phyloP scores from a whole-genome alignment of 1,139 yeast species.

The Komagataea norvegica region DNA sequence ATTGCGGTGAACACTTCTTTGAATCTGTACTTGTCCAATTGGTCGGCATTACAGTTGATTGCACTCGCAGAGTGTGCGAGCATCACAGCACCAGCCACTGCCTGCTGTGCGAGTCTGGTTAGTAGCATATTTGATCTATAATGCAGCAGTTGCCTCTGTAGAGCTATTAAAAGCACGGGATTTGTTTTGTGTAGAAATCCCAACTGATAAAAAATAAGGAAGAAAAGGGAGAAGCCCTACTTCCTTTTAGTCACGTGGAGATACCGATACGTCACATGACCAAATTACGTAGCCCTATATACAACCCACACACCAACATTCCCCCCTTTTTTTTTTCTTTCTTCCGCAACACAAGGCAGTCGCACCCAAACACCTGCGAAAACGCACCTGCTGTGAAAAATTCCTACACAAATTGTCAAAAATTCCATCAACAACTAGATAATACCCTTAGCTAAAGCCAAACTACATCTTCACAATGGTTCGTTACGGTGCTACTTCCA shows the following conservation, averaged over 20 bases:
- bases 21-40: conserved; percentile 17
- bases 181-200: neutral
- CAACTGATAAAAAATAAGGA: neutral
- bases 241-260: too few relatives aligned
- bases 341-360: too few relatives aligned
- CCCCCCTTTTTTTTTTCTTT: too few relatives aligned
- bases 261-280: too few relatives aligned
- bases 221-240: neutral
- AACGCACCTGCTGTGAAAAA: conserved; percentile 11
- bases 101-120: too few relatives aligned
- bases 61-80: neutral
- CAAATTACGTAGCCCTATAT: too few relatives aligned
- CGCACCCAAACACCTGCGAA: conserved; percentile 15
- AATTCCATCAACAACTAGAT: neutral
- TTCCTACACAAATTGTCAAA: conserved; percentile 1
- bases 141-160: too few relatives aligned
- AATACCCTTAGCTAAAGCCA: conserved; percentile 9
- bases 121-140: too few relatives aligned
- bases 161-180: too few relatives aligned
- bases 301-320: too few relatives aligned
- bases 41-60: conserved; percentile 18
- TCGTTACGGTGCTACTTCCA: conserved; percentile 98
- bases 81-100: too few relatives aligned
- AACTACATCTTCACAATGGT: conserved; percentile 44
- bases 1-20: conserved; percentile 17